Evolutionary conservation across 768 basidiomycete genomes (phyloP).

Genomic region (Amanita exitialis): DNA sequence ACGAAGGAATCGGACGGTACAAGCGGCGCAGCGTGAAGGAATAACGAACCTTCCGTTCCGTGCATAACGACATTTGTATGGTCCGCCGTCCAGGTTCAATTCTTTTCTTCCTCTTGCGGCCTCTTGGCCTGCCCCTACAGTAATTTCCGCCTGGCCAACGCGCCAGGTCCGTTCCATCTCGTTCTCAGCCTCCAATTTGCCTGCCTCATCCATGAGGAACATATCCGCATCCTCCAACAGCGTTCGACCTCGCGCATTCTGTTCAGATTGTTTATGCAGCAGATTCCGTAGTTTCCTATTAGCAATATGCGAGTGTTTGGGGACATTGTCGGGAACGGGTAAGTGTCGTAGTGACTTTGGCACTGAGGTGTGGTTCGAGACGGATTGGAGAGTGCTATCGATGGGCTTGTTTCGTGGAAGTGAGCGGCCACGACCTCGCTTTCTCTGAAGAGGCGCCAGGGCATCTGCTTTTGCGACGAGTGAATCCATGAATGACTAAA

Average conservation of each 20-base stretch:
- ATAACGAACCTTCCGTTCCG: slow-evolving; percentile 74
- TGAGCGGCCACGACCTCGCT: slow-evolving; percentile 17
- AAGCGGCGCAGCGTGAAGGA: neutral
- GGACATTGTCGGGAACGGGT: slow-evolving; percentile 32
- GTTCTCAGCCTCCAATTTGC: slow-evolving; percentile 65
- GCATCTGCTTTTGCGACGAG: slow-evolving; percentile 65
- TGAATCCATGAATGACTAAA: slow-evolving; percentile 43
- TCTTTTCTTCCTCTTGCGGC: slow-evolving; percentile 70
- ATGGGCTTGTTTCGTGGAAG: too few species aligned
- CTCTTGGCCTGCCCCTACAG: slow-evolving; percentile 54
- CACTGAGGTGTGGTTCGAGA: slow-evolving; percentile 46
- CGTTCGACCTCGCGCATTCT: slow-evolving; percentile 50
- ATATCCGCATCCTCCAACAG: slow-evolving; percentile 56
- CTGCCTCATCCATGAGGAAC: slow-evolving; percentile 58
- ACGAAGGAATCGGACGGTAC: slow-evolving; percentile 1
- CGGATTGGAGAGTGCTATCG: slow-evolving; percentile 48
- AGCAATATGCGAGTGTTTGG: slow-evolving; percentile 49
- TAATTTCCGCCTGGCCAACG: slow-evolving; percentile 73
- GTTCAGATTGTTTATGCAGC: slow-evolving; percentile 50
- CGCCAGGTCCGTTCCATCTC: slow-evolving; percentile 89
- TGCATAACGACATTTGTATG: slow-evolving; percentile 78
- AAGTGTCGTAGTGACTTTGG: slow-evolving; percentile 60
- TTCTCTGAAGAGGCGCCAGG: slow-evolving; percentile 36
- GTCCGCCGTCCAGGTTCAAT: slow-evolving; percentile 77
- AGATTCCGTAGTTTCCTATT: slow-evolving; percentile 72